phyloP scores from a whole-genome alignment of 2,329 filamentous ascomycete species.

The Fulvia fulva region DNA sequence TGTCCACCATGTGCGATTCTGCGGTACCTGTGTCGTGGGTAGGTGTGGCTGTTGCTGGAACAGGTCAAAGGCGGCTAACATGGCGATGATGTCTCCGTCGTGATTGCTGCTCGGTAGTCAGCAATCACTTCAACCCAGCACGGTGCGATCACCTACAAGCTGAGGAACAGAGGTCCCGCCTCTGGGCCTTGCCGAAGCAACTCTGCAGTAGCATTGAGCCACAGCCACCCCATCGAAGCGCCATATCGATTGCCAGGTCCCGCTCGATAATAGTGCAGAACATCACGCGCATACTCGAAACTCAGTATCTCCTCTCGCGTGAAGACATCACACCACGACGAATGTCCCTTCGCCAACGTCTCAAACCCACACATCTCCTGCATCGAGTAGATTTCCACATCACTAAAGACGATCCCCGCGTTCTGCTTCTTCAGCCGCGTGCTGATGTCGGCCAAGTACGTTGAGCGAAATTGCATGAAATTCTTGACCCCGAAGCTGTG shows the following conservation, averaged over 20 bases:
- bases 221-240: constrained; percentile 54
- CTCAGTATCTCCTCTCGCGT: constrained; percentile 50
- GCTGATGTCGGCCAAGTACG: constrained; percentile 47
- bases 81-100: constrained; percentile 56
- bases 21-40: constrained; percentile 44
- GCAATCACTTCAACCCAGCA: background rate
- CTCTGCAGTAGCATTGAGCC: constrained; percentile 54
- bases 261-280: constrained; percentile 57
- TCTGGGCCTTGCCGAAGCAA: constrained; percentile 43
- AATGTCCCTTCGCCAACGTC: constrained; percentile 50
- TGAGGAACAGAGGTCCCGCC: constrained; percentile 52
- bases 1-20: constrained; percentile 50
- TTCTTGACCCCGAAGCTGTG: constrained; percentile 50
- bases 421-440: constrained; percentile 43
- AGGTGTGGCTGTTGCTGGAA: constrained; percentile 44
- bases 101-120: constrained; percentile 42
- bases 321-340: constrained; percentile 56
- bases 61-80: constrained; percentile 51
- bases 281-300: constrained; percentile 57
- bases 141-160: constrained; percentile 44
- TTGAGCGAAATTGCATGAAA: constrained; percentile 44
- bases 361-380: constrained; percentile 61
- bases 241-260: constrained; percentile 55
- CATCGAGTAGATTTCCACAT: constrained; percentile 54
- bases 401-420: constrained; percentile 41